Evolutionary conservation across 768 basidiomycete genomes (phyloP), one percentile per base, ranked within the genome.

Genomic region (Russula dissimulans): DNA sequence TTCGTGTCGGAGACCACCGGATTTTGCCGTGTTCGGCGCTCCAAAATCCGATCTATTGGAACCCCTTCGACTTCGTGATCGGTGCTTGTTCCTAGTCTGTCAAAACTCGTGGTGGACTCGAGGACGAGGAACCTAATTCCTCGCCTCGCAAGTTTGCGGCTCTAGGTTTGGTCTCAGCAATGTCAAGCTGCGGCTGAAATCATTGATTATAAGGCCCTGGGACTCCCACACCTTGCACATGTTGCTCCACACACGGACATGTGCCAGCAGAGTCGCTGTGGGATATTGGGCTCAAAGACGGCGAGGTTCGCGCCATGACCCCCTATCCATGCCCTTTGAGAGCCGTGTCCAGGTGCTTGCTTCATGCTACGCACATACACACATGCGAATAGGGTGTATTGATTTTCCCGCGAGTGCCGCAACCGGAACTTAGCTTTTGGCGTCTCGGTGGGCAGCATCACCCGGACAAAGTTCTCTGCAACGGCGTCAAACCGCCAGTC

Each of bases 71-170:
- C 55, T 61, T 61, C 55, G 50, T 43, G 60, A 57, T 61, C 60
- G 60, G 60, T 61, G 60, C 38, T 61, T 57, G 44, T 57, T 46
- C 60, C 60, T 61, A 50, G 49, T 57, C 55, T 61, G 55, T 57
- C 60, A 57, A 61, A 56, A 52, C 60, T 61, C 60, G 55, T 57
- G 60, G 60, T 61, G 31, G 46, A 53, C 55, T 57, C 56, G 60
- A 57, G 60, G 55, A 52, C 38, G 52, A 54, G 38, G 45, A 54
- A 54, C 18, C 52, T 54, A 47, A 39, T 26, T 43, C 34, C 44
- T 51, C 18, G 26, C 44, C 50, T 39, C 51, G 17, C 32, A 26
- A 49, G 15, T 53, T 36, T 39, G n/a, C 17, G 29, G 17, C 57
- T 49, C 32, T 46, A 34, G 36, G 45, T 38, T 60, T 51, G 48